A percentile compares a stretch with the other conserved stretches of the same genome.
Conservation (phyloP, 2,329 filamentous ascomycete genomes). For the Tolypocladium album region DNA sequence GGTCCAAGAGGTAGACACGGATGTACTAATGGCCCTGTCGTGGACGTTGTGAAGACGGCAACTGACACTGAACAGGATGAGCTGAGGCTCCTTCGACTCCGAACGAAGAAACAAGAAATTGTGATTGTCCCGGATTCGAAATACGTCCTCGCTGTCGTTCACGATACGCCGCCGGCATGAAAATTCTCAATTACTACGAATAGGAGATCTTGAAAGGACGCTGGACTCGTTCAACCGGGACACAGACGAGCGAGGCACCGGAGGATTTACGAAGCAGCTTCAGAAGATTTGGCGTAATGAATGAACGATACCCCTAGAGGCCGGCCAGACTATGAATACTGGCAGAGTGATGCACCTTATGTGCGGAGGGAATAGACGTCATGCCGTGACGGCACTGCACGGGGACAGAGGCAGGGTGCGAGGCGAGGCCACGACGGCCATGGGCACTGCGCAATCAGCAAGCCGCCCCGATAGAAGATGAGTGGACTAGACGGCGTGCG, state of each 20-base stretch:
- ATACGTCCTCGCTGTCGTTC: constrained; percentile 68
- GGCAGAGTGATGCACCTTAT: neutral
- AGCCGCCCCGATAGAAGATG: neutral
- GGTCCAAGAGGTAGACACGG: constrained; percentile 61
- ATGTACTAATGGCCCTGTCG: constrained; percentile 33
- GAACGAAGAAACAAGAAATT: constrained; percentile 78
- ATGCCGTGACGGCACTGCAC: neutral
- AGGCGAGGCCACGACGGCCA: neutral
- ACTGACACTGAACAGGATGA: constrained; percentile 49
- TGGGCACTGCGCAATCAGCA: neutral
- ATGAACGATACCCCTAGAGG: neutral
- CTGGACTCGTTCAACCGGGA: neutral
- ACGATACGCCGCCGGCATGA: constrained; percentile 66
- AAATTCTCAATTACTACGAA: neutral
- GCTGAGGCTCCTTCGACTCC: constrained; percentile 61
- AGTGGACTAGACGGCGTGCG: neutral
- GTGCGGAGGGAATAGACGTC: neutral
- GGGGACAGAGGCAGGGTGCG: neutral
- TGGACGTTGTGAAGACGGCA: neutral
- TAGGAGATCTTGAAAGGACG: neutral
- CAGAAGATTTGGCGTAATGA: neutral
- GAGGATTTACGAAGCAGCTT: neutral
- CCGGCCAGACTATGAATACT: neutral
- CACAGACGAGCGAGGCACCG: neutral
- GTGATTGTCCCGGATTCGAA: constrained; percentile 74